Evolutionary conservation across 371 early-diverging fungal genomes (phyloP), one percentile per base, ranked within the genome.

Genomic region (Lichtheimia hyalospora): DNA sequence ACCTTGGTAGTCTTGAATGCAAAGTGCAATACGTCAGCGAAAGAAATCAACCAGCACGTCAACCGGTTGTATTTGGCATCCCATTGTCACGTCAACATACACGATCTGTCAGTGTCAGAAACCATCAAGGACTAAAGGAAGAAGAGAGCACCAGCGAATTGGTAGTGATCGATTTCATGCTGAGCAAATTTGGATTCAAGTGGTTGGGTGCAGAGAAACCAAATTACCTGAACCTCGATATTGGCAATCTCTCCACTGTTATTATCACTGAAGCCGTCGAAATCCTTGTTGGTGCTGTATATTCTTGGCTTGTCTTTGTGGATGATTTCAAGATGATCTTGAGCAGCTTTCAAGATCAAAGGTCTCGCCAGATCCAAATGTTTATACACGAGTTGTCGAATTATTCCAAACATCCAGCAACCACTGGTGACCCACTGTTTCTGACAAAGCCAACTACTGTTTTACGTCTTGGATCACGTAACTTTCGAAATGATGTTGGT

Each of bases 231-330:
- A 71, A 75, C 15, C 55, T 89, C 3, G 69, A 62, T 7, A 64
- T 87, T 8, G 70, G 74, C n/a, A 70, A 66, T 40, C 40, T 88
- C 12, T 66, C 76, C 5, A 76, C 83, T 0, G 76, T 85, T 49
- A 82, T 86, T 16, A 87, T 91, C 46, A 87, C 85, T 4, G 88
- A 91, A 67, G 86, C 89, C 0, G 81, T 84, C 0, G 92, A 92
- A 48, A 90, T 91, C 52, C 74, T 91, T 4, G 85, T 83, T 14
- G 92, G 92, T 16, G 87, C 88, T 5, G 79, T 87, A 7, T 82
- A 83, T 50, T 83, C 90, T 3, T 92, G 92, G 92, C 68, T 88
- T 21, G 82, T 85, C 0, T 90, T 90, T 68, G 73, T 87, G 3
- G 84, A 84, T 60, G 86, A 87, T 58, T 62, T 89, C 14, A 73